Evolutionary conservation across 2,329 filamentous ascomycete species (phyloP).

Genomic region (Cercospora janseana): DNA sequence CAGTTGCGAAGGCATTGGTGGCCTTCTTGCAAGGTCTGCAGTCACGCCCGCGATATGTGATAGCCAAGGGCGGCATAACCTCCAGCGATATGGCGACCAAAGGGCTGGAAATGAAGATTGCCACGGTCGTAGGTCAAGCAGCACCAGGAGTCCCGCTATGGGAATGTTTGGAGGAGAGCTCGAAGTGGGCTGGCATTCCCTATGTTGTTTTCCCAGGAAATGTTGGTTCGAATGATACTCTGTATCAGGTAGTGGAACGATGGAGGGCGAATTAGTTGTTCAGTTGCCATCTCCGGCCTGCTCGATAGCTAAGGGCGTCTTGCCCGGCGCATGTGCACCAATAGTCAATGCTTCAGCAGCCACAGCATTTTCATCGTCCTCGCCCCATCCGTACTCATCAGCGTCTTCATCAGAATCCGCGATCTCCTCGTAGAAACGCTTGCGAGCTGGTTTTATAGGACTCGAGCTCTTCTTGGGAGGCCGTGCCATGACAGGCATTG

Average conservation of each 20-base stretch:
- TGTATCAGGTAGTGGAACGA: constrained; percentile 48
- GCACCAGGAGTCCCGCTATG: constrained; percentile 59
- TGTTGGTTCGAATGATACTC: constrained; percentile 51
- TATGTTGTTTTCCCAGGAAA: constrained; percentile 61
- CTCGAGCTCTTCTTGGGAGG: constrained; percentile 7
- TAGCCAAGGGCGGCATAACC: constrained; percentile 61
- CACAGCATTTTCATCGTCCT: constrained; percentile 58
- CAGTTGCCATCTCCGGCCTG: background rate
- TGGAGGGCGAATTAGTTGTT: constrained; percentile 32
- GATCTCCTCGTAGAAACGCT: constrained; percentile 59
- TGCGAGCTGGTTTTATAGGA: constrained; percentile 40
- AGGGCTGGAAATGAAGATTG: constrained; percentile 54
- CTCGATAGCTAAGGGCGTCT: background rate
- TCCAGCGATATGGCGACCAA: constrained; percentile 60
- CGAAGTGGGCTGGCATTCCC: constrained; percentile 52
- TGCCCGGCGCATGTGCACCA: background rate
- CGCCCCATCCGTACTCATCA: constrained; percentile 70
- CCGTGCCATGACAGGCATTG: background rate
- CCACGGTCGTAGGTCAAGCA: constrained; percentile 57
- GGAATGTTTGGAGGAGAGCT: constrained; percentile 55
- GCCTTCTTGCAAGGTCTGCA: constrained; percentile 49
- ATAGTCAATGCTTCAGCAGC: constrained; percentile 8
- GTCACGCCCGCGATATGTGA: constrained; percentile 55
- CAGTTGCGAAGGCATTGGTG: constrained; percentile 54
- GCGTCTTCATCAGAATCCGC: constrained; percentile 61